Base-by-base conservation (phyloP, 1,284 basidiomycete species). In the Cryptococcus floricola region DNA sequence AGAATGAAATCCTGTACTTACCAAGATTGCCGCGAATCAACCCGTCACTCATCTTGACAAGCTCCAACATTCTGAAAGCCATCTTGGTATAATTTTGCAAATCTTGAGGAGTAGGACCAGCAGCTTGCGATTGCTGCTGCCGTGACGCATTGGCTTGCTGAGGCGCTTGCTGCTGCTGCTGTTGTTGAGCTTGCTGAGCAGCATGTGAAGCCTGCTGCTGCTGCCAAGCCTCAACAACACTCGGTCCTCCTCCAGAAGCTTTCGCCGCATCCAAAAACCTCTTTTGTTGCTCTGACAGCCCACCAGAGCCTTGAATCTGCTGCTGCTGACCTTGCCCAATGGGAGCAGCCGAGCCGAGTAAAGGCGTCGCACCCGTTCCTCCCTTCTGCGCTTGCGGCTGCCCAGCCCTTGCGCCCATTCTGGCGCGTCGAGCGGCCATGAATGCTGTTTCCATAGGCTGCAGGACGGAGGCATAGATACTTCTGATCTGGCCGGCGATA, bases 81-180 rank as follows among this genome's bases (percentile, higher is more conserved):
- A 34, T 34, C 31, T 34, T 34, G 31, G 31, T 34, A 34, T 34
- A 34, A 10, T 34, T 34, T 34, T 34, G 31, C 31, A 34, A 8
- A 6, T 34, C 31, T 34, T 34, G 31, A 34, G 31, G 5, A 34
- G 31, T 34, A 34, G 31, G 31, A 6, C 31, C 31, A 34, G 31
- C 31, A 6, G 23, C 34, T 12, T 54, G 55, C 14, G 19, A 60
- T 78, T 97, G 65, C 80, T 81, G 73, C 92, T 51, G 53, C 14
- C 50, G 48, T 39, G 52, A 18, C 18, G n/a, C 18, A 13, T 18
- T 6, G 48, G 28, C 19, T 23, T 23, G 23, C 23, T 23, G 23
- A 23, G 23, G 23, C 23, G 23, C 23, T 23, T 23, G 23, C 23
- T 23, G 23, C 23, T 23, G 23, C 23, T 23, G 23, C 23, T 23